These are phyloP conservation scores for Schoenoplectus tabernaemontani DNA, from an alignment of 202 grass and related monocot genomes.

Conservation along the genomic window DNA sequence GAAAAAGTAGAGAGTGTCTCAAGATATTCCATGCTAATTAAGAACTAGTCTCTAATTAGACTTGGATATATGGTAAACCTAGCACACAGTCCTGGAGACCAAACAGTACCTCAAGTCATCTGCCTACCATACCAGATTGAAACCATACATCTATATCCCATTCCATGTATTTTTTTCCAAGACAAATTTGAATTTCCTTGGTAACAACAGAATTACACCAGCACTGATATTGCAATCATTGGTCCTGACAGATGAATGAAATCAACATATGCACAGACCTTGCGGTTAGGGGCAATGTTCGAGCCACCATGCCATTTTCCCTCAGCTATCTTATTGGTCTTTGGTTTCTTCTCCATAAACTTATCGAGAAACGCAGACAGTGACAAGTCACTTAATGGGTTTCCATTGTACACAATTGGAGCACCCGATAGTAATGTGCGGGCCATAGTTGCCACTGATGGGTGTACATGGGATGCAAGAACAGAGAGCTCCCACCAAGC, in stretches of 20 bases:
- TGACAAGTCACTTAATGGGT: conserved; percentile 76
- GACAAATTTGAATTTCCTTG: not conserved
- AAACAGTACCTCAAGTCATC: not conserved
- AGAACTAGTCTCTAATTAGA: not conserved
- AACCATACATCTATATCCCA: not conserved
- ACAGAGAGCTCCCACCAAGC: conserved; percentile 86
- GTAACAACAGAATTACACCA: not conserved
- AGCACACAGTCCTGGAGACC: not conserved
- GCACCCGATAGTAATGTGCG: conserved; percentile 74
- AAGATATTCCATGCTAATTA: not conserved
- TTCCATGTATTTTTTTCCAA: not conserved
- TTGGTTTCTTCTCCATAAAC: conserved; percentile 99
- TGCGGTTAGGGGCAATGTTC: conserved; percentile 74
- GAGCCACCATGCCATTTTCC: conserved; percentile 97
- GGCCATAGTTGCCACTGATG: conserved; percentile 88
- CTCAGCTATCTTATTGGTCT: conserved; percentile 55
- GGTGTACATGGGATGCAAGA: conserved; percentile 76
- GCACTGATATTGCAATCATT: not conserved
- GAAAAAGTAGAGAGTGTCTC: not conserved
- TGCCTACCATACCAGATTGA: not conserved
- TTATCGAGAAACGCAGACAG: conserved; percentile 87
- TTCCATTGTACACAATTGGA: conserved; percentile 87
- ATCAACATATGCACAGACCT: conserved; percentile 39
- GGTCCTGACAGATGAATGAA: not conserved
- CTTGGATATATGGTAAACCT: not conserved